Conservation (phyloP, 352 stramenopile genomes). For the Phytophthora multivora region DNA sequence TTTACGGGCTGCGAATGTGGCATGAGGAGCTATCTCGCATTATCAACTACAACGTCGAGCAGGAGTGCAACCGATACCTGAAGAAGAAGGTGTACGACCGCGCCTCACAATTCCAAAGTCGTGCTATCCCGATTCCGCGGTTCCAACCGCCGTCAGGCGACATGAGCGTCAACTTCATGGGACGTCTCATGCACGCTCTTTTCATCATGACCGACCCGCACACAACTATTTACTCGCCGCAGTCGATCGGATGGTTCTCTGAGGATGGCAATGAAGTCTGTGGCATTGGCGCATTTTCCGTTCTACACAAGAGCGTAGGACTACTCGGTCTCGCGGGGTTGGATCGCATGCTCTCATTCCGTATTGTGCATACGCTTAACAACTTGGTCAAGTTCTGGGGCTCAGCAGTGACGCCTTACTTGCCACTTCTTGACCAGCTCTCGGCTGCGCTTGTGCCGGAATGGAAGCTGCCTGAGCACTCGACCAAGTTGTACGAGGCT, state of each 20-base stretch:
- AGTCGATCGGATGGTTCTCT: constrained; percentile 94
- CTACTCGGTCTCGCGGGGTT: constrained; percentile 91
- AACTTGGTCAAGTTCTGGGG: constrained; percentile 94
- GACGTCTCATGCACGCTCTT: constrained; percentile 90
- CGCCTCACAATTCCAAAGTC: constrained; percentile 91
- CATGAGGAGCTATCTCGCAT: constrained; percentile 94
- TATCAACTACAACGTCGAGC: constrained; percentile 96
- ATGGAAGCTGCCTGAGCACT: constrained; percentile 90
- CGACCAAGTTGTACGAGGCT: constrained; percentile 84
- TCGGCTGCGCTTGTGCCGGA: constrained; percentile 82
- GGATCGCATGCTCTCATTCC: constrained; percentile 93
- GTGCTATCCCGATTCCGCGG: constrained; percentile 92
- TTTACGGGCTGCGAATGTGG: constrained; percentile 96
- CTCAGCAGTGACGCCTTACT: constrained; percentile 89
- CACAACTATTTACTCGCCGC: constrained; percentile 91
- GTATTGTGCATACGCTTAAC: constrained; percentile 93
- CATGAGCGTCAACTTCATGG: constrained; percentile 94
- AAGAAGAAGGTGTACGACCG: constrained; percentile 95
- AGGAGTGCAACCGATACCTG: constrained; percentile 95
- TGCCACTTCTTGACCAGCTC: constrained; percentile 88
- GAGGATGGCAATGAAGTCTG: constrained; percentile 86
- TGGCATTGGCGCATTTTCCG: constrained; percentile 87
- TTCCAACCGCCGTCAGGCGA: constrained; percentile 86
- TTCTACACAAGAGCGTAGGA: constrained; percentile 92
- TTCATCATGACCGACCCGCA: constrained; percentile 93